These are phyloP conservation scores for Plantago lanceolata DNA, from an alignment of 305 asterid genomes.

Conservation along the genomic window DNA sequence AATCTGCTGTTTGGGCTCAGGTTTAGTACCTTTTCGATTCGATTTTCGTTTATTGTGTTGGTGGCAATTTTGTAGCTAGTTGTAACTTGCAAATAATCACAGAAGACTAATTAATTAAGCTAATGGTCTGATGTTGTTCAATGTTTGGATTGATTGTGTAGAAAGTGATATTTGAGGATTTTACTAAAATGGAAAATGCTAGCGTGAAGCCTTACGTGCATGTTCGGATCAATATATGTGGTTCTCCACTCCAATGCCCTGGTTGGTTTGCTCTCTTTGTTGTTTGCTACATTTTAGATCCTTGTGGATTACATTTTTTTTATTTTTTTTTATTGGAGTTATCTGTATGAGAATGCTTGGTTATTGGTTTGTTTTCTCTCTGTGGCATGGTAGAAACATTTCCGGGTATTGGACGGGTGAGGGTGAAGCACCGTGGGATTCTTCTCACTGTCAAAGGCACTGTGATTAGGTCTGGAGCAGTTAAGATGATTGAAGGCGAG, in stretches of 20 bases:
- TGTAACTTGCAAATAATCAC: neutral
- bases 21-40: constrained; percentile 23
- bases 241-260: constrained; percentile 93
- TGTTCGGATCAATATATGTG: constrained; percentile 67
- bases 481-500: constrained; percentile 96
- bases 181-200: constrained; percentile 48
- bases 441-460: constrained; percentile 95
- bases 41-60: neutral
- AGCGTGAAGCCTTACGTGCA: constrained; percentile 65
- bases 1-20: constrained; percentile 88
- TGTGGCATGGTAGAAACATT: constrained; percentile 56
- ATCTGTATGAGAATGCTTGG: constrained; percentile 5
- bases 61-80: neutral
- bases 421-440: constrained; percentile 87
- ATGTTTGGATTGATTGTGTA: constrained; percentile 29
- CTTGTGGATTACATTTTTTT: neutral
- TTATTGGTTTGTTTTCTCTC: constrained; percentile 17
- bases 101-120: neutral
- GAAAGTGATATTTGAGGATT: constrained; percentile 67
- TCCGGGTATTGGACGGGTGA: constrained; percentile 88
- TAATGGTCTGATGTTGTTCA: no score
- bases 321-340: constrained; percentile 7
- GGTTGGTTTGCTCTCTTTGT: constrained; percentile 53
- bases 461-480: constrained; percentile 87
- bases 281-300: constrained; percentile 4